These are phyloP conservation scores for Gossypium australe DNA, from an alignment of 345 rosid genomes.

Conservation along the genomic window DNA sequence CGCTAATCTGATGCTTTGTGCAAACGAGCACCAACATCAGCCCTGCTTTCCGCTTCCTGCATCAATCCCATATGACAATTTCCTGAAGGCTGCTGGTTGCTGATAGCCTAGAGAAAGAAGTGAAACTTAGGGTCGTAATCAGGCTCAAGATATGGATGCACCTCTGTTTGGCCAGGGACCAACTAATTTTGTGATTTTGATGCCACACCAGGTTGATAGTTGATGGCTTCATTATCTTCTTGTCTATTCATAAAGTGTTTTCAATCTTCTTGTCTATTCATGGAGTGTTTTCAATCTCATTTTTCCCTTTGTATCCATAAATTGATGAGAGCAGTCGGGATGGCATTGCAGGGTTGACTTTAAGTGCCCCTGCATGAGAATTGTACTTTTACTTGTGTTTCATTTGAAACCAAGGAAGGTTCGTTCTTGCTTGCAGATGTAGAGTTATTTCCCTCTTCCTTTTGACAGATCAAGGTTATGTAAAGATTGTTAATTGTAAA, in stretches of 20 bases:
- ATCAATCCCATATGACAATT: slow-evolving; percentile 55
- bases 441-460: neutral
- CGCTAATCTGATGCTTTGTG: slow-evolving; percentile 24
- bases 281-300: neutral
- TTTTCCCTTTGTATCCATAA: neutral
- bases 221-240: neutral
- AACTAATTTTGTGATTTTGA: neutral
- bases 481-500: neutral
- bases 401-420: neutral
- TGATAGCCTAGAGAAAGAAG: slow-evolving; percentile 13
- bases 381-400: neutral
- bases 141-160: neutral
- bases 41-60: slow-evolving; percentile 51
- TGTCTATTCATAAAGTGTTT: neutral
- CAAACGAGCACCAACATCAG: slow-evolving; percentile 41
- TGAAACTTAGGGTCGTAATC: neutral
- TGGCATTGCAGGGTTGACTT: neutral
- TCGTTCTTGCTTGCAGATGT: neutral
- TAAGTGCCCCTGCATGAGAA: neutral
- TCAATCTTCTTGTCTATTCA: neutral
- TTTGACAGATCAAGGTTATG: neutral
- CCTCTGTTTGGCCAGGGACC: neutral
- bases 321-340: neutral
- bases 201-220: neutral
- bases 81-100: slow-evolving; percentile 60